Conservation (phyloP, 23 red algal genomes). For the Pyropia yezoensis region DNA sequence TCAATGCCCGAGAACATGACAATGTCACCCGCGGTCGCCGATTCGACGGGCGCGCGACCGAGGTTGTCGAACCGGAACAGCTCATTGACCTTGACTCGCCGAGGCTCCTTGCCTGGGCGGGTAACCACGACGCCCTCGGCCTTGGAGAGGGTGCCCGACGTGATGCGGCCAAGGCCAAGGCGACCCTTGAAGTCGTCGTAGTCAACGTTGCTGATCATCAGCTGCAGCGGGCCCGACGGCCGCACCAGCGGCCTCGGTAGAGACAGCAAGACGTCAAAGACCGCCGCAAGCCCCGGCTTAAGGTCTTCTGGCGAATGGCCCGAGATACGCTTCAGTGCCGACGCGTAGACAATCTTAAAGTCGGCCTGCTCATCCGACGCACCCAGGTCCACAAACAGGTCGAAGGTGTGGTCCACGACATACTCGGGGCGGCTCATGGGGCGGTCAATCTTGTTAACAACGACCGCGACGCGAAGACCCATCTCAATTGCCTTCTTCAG, state of each 20-base stretch:
- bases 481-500: conserved; percentile 81
- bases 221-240: conserved; percentile 53
- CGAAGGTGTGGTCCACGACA: conserved; percentile 84
- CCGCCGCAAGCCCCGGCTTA: conserved; percentile 35
- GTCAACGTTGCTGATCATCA: conserved; percentile 72
- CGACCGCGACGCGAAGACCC: conserved; percentile 60
- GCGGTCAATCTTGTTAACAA: conserved; percentile 95
- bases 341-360: conserved; percentile 67
- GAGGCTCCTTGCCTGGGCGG: conserved; percentile 28
- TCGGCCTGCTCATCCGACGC: conserved; percentile 88
- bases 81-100: conserved; percentile 47
- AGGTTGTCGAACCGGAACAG: conserved; percentile 86
- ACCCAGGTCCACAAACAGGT: conserved; percentile 87
- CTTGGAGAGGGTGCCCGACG: conserved; percentile 35
- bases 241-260: conserved; percentile 60
- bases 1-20: conserved; percentile 67
- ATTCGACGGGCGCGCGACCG: conserved; percentile 42
- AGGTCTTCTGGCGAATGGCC: conserved; percentile 26
- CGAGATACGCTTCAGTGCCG: conserved; percentile 59
- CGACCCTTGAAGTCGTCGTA: conserved; percentile 91
- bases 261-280: conserved; percentile 58
- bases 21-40: conserved; percentile 78
- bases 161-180: conserved; percentile 64
- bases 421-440: conserved; percentile 66
- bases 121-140: conserved; percentile 37